Conservation (phyloP, 805 yeast genomes). For the Ogataea paraovalis region DNA sequence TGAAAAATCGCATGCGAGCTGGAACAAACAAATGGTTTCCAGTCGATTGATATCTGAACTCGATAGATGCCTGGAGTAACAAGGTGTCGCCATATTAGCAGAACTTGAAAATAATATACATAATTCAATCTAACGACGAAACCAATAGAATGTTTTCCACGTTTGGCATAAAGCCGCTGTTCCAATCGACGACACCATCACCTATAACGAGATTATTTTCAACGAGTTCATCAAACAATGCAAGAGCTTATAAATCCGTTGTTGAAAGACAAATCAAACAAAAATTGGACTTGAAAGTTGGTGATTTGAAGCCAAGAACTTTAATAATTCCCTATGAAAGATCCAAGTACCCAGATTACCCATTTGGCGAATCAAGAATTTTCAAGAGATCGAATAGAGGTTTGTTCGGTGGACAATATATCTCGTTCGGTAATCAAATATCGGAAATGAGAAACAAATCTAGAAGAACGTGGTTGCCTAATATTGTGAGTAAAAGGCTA, state of each 20-base stretch:
- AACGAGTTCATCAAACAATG: constrained; percentile 13
- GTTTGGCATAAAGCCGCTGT: neutral
- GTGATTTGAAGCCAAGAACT: constrained; percentile 46
- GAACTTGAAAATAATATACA: too few relatives aligned
- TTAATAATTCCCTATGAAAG: constrained; percentile 40
- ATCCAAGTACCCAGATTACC: constrained; percentile 57
- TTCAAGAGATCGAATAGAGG: constrained; percentile 88
- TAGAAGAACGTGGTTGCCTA: constrained; percentile 75
- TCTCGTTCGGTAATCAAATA: constrained; percentile 70
- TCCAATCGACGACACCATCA: constrained; percentile 1
- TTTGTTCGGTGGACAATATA: constrained; percentile 82
- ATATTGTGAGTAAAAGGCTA: constrained; percentile 66
- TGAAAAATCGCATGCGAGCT: neutral
- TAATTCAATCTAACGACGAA: too few relatives aligned
- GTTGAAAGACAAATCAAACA: constrained; percentile 45
- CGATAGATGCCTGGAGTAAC: too few relatives aligned
- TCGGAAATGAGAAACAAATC: constrained; percentile 73
- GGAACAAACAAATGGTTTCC: too few relatives aligned
- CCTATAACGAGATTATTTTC: constrained; percentile 22
- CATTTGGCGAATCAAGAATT: constrained; percentile 71
- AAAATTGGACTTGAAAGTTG: constrained; percentile 43
- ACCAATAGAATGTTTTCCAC: neutral
- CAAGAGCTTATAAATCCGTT: constrained; percentile 36
- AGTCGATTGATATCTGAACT: too few relatives aligned
- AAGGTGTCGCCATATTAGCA: too few relatives aligned